Conservation (phyloP, 139 green algal genomes). For the Astrephomene gubernaculifera region DNA sequence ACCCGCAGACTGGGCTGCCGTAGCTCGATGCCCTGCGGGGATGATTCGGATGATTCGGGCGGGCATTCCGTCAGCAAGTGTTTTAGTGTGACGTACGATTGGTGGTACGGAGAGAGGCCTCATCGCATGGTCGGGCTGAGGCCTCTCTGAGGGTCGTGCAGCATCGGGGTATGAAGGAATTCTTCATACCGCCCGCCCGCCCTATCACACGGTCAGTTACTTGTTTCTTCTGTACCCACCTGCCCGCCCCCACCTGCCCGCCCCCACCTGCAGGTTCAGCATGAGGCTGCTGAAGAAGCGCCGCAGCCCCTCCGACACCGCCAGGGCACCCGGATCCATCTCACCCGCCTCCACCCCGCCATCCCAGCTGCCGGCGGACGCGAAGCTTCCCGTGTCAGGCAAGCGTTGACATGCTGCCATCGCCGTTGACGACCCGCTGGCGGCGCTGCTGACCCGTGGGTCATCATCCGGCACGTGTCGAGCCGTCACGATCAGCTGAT, state of each 20-base stretch:
- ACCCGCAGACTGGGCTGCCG: constrained; percentile 33
- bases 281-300: constrained; percentile 47
- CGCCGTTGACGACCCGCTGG: too few relatives aligned
- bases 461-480: not conserved
- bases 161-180: too few relatives aligned
- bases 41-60: too few relatives aligned
- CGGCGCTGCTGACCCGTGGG: too few relatives aligned
- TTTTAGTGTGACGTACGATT: too few relatives aligned
- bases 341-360: not conserved
- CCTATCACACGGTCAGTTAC: too few relatives aligned
- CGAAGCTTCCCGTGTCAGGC: constrained; percentile 1
- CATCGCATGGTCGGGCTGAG: too few relatives aligned
- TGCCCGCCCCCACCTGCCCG: not conserved
- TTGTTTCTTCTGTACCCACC: too few relatives aligned
- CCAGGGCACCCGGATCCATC: not conserved
- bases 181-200: too few relatives aligned
- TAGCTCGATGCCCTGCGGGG: constrained; percentile 53
- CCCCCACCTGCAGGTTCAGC: constrained; percentile 45
- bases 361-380: not conserved
- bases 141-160: too few relatives aligned
- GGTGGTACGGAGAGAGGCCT: too few relatives aligned
- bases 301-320: constrained; percentile 33
- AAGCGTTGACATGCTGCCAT: not conserved
- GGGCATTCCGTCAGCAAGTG: too few relatives aligned
- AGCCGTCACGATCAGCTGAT: constrained; percentile 14